Percentiles rank a stretch among this genome's conserved stretches.
Conservation (phyloP, 108 stramenopile genomes). For the Cyclotella baltica region DNA sequence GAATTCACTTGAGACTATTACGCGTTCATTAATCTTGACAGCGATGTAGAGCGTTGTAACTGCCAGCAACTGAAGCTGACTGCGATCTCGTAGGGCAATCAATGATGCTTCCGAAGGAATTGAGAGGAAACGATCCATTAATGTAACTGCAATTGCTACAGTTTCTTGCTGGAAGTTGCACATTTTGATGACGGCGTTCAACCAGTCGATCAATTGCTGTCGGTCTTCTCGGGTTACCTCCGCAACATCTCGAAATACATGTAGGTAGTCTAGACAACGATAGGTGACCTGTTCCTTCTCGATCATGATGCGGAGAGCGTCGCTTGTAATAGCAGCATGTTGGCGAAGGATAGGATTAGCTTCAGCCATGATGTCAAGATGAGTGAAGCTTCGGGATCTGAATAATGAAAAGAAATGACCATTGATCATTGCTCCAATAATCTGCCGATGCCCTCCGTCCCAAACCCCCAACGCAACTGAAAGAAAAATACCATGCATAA, state of each 20-base stretch:
- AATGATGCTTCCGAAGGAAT: slow-evolving; percentile 10
- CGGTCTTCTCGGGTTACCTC: slow-evolving; percentile 10
- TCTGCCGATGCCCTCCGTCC: too few species aligned
- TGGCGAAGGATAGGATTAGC: too few species aligned
- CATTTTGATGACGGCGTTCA: slow-evolving; percentile 52
- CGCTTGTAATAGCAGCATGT: background rate
- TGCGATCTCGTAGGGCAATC: slow-evolving; percentile 24
- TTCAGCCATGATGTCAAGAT: too few species aligned
- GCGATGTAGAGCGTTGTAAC: slow-evolving; percentile 65
- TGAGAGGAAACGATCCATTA: slow-evolving; percentile 63
- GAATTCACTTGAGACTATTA: slow-evolving; percentile 52
- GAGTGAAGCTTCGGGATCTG: too few species aligned
- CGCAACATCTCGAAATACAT: background rate
- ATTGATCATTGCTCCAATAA: too few species aligned
- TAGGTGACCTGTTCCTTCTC: slow-evolving; percentile 8
- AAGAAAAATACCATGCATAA: too few species aligned
- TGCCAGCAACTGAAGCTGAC: slow-evolving; percentile 60
- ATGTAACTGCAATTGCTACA: slow-evolving; percentile 58
- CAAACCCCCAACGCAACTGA: too few species aligned
- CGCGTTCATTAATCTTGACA: slow-evolving; percentile 60
- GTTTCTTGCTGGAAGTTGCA: slow-evolving; percentile 62
- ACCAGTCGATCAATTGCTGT: slow-evolving; percentile 62
- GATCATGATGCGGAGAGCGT: slow-evolving; percentile 15
- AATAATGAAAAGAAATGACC: too few species aligned
- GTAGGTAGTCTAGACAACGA: slow-evolving; percentile 13